Conservation (phyloP, 2,329 filamentous ascomycete species). For the Alternaria rosae region DNA sequence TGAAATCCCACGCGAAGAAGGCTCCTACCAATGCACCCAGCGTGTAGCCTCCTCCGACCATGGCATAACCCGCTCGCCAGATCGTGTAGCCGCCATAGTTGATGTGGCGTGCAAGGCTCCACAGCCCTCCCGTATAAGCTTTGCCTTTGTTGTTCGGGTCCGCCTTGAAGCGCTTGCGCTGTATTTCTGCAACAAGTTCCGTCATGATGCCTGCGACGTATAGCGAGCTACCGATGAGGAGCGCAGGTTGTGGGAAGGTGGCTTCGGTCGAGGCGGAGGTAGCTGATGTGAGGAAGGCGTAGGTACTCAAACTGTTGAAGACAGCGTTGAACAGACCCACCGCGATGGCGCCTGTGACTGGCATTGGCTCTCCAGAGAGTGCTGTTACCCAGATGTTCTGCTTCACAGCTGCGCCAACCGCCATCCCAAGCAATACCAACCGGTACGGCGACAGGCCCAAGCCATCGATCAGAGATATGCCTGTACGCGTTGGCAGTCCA, state of each 20-base stretch:
- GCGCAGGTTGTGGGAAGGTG: conserved; percentile 49
- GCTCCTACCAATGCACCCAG: conserved; percentile 52
- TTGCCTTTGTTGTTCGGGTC: conserved; percentile 62
- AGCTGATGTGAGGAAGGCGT: conserved; percentile 60
- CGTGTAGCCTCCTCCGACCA: conserved; percentile 58
- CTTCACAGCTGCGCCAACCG: conserved; percentile 61
- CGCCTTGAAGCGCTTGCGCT: conserved; percentile 62
- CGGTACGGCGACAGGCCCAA: conserved; percentile 61
- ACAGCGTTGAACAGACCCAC: conserved; percentile 63
- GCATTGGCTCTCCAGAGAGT: conserved; percentile 61
- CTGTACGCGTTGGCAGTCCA: conserved; percentile 52
- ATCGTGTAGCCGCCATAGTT: conserved; percentile 63
- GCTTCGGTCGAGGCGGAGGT: conserved; percentile 56
- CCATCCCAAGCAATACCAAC: conserved; percentile 62
- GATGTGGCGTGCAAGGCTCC: conserved; percentile 59
- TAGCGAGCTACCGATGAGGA: conserved; percentile 59
- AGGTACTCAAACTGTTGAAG: conserved; percentile 63
- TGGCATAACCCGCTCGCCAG: conserved; percentile 60
- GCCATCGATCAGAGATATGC: conserved; percentile 50
- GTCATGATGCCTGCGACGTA: conserved; percentile 62
- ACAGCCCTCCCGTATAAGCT: conserved; percentile 59
- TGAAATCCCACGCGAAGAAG: conserved; percentile 58
- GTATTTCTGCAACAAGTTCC: conserved; percentile 65
- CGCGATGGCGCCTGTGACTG: conserved; percentile 50
- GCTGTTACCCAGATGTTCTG: conserved; percentile 63